Conservation (phyloP, 73 alveolate genomes). For the Symbiodinium natans region DNA sequence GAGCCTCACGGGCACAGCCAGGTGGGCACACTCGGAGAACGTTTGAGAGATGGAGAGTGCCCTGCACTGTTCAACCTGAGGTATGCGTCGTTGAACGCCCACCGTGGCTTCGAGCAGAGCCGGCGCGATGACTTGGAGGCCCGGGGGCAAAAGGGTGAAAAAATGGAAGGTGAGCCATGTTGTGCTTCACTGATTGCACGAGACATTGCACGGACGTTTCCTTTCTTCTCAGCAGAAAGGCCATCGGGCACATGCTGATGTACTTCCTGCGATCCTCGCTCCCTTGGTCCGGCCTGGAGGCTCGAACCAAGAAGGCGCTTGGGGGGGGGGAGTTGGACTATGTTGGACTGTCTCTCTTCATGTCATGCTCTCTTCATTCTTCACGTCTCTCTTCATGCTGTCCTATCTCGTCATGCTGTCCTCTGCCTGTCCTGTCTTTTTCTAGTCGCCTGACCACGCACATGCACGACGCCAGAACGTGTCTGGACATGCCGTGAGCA, state of each 20-base stretch:
- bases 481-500: not conserved
- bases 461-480: not conserved
- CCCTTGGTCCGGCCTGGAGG: constrained; percentile 97
- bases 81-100: constrained; percentile 96
- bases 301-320: constrained; percentile 94
- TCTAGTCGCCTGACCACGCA: too few relatives aligned
- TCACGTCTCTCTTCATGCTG: not conserved
- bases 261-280: constrained; percentile 96
- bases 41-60: too few relatives aligned
- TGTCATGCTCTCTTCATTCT: too few relatives aligned
- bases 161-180: not conserved
- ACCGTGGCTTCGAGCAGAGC: constrained; percentile 95
- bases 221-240: too few relatives aligned
- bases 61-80: too few relatives aligned
- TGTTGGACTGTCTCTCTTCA: too few relatives aligned
- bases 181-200: too few relatives aligned
- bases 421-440: too few relatives aligned
- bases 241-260: constrained; percentile 95
- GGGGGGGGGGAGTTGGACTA: too few relatives aligned
- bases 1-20: constrained; percentile 95
- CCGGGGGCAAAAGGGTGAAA: not conserved
- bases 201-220: too few relatives aligned
- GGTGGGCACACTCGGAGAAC: constrained; percentile 7
- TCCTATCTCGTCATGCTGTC: not conserved
- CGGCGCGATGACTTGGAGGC: constrained; percentile 96